These are phyloP conservation scores for Tetracentron sinense DNA, from an alignment of 164 flowering plant genomes.

Conservation along the genomic window DNA sequence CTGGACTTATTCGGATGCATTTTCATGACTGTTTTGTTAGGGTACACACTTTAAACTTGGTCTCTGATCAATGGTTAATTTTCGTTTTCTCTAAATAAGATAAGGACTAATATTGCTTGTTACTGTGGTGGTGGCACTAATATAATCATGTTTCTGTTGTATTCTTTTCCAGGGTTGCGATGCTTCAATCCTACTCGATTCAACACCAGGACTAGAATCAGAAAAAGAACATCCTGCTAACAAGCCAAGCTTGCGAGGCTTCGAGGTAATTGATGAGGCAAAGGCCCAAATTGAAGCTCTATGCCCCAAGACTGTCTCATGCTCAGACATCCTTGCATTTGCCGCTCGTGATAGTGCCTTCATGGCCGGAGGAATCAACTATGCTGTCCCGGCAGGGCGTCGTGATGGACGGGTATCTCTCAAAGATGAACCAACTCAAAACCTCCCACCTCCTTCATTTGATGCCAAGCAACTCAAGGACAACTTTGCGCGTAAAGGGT, in stretches of 20 bases:
- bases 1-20: slow-evolving; percentile 61
- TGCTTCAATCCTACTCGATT: slow-evolving; percentile 47
- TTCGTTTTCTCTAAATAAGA: neutral
- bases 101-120: neutral
- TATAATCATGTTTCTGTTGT: slow-evolving; percentile 12
- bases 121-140: neutral
- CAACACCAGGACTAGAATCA: slow-evolving; percentile 33
- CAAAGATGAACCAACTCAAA: slow-evolving; percentile 11
- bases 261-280: slow-evolving; percentile 53
- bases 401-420: slow-evolving; percentile 36
- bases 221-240: slow-evolving; percentile 39
- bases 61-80: no score
- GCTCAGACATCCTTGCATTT: slow-evolving; percentile 57
- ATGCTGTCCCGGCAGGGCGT: slow-evolving; percentile 40
- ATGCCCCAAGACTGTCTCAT: slow-evolving; percentile 52
- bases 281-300: slow-evolving; percentile 39
- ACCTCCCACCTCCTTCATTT: slow-evolving; percentile 23
- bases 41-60: slow-evolving; percentile 18
- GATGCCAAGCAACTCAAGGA: slow-evolving; percentile 10
- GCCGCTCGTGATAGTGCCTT: slow-evolving; percentile 53
- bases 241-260: slow-evolving; percentile 45
- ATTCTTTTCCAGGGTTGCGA: slow-evolving; percentile 52
- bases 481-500: slow-evolving; percentile 22
- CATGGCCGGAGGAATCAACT: slow-evolving; percentile 30
- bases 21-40: slow-evolving; percentile 76